Percentiles rank a stretch among this genome's conserved stretches.
Conservation (phyloP, 371 early-diverging fungal species). For the Mortierella sp. region DNA sequence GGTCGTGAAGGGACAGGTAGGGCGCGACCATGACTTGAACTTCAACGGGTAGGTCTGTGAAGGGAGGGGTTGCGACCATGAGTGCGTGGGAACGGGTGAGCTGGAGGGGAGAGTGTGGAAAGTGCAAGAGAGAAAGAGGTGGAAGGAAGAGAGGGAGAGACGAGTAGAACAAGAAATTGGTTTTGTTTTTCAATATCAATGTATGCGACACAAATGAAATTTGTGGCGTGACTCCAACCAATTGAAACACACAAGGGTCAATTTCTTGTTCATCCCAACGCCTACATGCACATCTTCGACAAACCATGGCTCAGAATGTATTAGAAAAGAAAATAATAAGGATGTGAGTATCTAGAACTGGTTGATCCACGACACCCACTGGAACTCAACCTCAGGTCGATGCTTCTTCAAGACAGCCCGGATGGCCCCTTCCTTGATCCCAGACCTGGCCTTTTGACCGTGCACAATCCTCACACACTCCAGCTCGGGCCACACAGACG, state of each 20-base stretch:
- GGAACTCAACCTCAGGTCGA: slow-evolving; percentile 32
- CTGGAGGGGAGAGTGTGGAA: neutral
- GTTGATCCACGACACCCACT: slow-evolving; percentile 27
- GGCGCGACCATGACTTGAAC: neutral
- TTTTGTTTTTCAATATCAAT: too few relatives aligned
- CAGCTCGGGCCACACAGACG: slow-evolving; percentile 30
- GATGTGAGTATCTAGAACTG: slow-evolving; percentile 4
- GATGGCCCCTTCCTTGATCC: slow-evolving; percentile 1
- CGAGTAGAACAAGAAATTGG: neutral
- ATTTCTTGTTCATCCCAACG: too few relatives aligned
- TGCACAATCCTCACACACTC: slow-evolving; percentile 26
- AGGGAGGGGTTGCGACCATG: neutral
- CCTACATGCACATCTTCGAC: too few relatives aligned
- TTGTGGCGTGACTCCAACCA: too few relatives aligned
- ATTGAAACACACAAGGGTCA: too few relatives aligned
- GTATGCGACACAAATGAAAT: too few relatives aligned
- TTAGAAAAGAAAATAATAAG: neutral
- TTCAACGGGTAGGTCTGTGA: neutral
- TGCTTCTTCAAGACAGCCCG: slow-evolving; percentile 14
- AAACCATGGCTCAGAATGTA: too few relatives aligned
- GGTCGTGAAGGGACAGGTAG: neutral
- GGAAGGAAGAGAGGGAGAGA: neutral
- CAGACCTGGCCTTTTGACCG: neutral
- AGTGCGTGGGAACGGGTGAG: too few relatives aligned
- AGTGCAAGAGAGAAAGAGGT: too few relatives aligned